Evolutionary conservation across 2,329 filamentous ascomycete genomes (phyloP).

Genomic region (Exophiala xenobiotica): DNA sequence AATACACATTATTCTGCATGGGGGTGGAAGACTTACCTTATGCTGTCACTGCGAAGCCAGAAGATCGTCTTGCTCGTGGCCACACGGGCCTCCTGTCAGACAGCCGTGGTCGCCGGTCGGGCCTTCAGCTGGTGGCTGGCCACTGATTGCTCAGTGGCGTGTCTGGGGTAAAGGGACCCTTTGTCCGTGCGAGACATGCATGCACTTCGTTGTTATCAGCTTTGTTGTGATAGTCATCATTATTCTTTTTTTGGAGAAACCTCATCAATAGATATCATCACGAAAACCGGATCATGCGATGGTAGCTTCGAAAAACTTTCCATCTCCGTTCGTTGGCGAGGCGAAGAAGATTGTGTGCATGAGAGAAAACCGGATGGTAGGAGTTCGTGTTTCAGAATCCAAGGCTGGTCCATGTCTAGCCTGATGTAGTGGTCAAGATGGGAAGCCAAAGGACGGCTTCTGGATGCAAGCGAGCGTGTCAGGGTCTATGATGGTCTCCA

Average conservation of each 20-base stretch:
- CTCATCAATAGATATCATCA: too few species aligned
- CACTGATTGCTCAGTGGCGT: background rate
- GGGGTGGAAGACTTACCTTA: too few species aligned
- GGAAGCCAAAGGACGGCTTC: conserved; percentile 1
- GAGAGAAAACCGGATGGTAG: background rate
- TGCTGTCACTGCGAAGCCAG: conserved; percentile 2
- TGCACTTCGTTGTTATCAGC: too few species aligned
- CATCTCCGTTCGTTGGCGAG: too few species aligned
- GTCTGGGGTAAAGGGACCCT: background rate
- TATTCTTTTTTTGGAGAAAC: too few species aligned
- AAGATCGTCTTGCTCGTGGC: background rate
- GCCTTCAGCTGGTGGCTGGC: background rate
- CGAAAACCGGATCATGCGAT: too few species aligned
- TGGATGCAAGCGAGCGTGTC: conserved; percentile 16
- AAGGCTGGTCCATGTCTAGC: conserved; percentile 11
- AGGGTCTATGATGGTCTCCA: conserved; percentile 1
- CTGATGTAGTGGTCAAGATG: conserved; percentile 6
- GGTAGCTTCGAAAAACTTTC: too few species aligned
- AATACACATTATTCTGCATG: too few species aligned
- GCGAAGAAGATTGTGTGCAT: background rate
- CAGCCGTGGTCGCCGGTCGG: background rate
- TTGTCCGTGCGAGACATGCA: conserved; percentile 1
- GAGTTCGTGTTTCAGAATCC: conserved; percentile 19
- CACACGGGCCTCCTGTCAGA: background rate
- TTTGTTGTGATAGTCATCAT: too few species aligned